Base-by-base conservation (phyloP, 1,284 basidiomycete species). In the Ceratobasidium sp. region DNA sequence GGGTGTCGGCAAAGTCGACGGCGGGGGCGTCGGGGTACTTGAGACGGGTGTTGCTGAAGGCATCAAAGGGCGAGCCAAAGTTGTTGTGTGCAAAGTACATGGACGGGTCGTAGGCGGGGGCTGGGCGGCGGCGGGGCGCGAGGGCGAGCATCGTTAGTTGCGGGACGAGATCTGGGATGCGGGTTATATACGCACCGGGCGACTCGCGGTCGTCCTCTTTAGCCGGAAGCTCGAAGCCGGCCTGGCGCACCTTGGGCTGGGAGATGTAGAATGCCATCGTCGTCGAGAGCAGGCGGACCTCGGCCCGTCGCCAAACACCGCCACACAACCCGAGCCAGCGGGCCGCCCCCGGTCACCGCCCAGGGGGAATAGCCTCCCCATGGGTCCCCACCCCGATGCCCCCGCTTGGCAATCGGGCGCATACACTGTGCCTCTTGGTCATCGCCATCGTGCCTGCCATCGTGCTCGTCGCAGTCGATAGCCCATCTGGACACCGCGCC, bases 21-120 rank as follows among this genome's bases (percentile, higher is more conserved):
- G 29, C 5, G 22, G 53, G 13, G 37, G 11, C 34, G 31, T n/a
- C n/a, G 31, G 31, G 4, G 51, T 68, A 68, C 65, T 68, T 68
- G 65, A 56, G 49, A n/a, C 65, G 65, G 7, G 56, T 8, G 46
- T 65, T 51, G 64, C 58, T 61, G 41, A 68, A 68, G 49, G 65
- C 65, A 27, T 56, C 65, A 56, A 68, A 68, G 49, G 65, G 65
- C 43, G 65, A 68, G 49, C 65, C 65, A 68, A 68, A 68, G 51
- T 68, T 68, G 65, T 68, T 68, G 65, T 68, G 65, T 16, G 65
- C 31, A 68, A 68, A 68, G 65, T 68, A 68, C 65, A 68, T 68
- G 31, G 65, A 68, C 6, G 65, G 65, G 51, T 68, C 65, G 51
- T 68, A 68, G 29, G 65, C 65, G 27, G 65, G 51, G 61, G 61